phyloP scores from a whole-genome alignment of 139 green algal genomes.

The Picochlorum sp. region DNA sequence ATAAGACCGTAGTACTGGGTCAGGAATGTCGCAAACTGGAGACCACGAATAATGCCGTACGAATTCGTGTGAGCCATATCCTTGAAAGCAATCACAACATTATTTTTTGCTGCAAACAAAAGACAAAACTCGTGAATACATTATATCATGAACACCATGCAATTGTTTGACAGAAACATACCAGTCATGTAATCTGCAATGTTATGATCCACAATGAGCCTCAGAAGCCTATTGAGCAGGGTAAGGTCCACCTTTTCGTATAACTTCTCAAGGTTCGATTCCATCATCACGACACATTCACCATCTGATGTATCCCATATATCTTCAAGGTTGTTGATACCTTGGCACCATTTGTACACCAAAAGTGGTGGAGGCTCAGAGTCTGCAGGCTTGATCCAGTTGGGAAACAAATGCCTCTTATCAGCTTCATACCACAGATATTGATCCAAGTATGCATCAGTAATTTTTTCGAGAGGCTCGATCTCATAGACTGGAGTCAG shows the following conservation, averaged over 20 bases:
- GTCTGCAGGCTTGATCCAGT: constrained; percentile 98
- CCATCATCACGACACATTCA: constrained; percentile 98
- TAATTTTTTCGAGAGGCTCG: constrained; percentile 99
- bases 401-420: constrained; percentile 96
- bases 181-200: constrained; percentile 98
- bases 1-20: constrained; percentile 94
- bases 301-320: constrained; percentile 93
- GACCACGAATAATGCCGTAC: constrained; percentile 95
- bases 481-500: constrained; percentile 98
- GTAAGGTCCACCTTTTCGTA: constrained; percentile 98
- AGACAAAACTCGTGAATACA: background rate
- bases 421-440: constrained; percentile 83
- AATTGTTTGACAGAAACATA: background rate
- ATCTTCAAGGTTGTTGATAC: constrained; percentile 89
- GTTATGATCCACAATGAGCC: constrained; percentile 97
- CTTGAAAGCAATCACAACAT: constrained; percentile 79
- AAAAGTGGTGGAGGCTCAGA: constrained; percentile 93
- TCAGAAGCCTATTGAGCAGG: constrained; percentile 94
- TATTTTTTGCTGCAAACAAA: constrained; percentile 47
- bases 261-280: constrained; percentile 94
- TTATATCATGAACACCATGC: too few relatives aligned
- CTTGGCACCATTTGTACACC: constrained; percentile 98
- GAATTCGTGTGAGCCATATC: constrained; percentile 99
- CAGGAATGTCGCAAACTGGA: constrained; percentile 97
- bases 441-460: constrained; percentile 93